Base-by-base conservation (phyloP, 2,329 filamentous ascomycete species). In the Knufia fluminis region DNA sequence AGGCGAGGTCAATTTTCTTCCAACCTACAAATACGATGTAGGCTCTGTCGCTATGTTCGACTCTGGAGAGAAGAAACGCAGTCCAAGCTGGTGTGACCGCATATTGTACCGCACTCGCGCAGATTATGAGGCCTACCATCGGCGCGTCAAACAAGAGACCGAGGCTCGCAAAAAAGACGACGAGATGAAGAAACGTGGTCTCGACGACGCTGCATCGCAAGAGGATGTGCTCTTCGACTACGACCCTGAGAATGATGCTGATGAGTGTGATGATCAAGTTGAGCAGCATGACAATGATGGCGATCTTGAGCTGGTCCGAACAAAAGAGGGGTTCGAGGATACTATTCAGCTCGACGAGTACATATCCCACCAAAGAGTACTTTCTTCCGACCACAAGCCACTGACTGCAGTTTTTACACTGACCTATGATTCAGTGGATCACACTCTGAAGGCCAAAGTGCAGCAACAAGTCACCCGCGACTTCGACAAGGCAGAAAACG, bases 21-120 rank as follows among this genome's bases (percentile, higher is more conserved):
- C 92, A 1, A 94, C 92, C 0, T 98, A 98, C 68, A 98, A 98
- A 66, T 98, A 98, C 59, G 94, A 98, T 61, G 75, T 95, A 23
- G 92, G 92, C n/a, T 94, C 85, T 24, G 80, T 95, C 26, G 86
- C 86, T 1, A 77, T 89, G 24, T 98, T 96, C 63, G 94, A 98
- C 68, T 88, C 90, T 0, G 95, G 90, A 57, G 92, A 97, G 63
- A 98, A 98, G 70, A 83, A 83, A 55, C 79, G 94, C 47, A 85
- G 86, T 1, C 92, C 92, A 2, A 95, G 89, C 63, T 98, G 92
- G 91, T 98, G 92, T 64, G 92, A 98, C 68, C 84, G 92, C 14
- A 90, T 98, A 40, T 68, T 98, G 1, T 98, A 82, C 64, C 78
- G 91, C 6, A 92, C 88, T 1, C 79, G 83, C 35, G 77, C 73